Evolutionary conservation across 2,329 filamentous ascomycete species (phyloP).

Genomic region (Monosporascus sp.): DNA sequence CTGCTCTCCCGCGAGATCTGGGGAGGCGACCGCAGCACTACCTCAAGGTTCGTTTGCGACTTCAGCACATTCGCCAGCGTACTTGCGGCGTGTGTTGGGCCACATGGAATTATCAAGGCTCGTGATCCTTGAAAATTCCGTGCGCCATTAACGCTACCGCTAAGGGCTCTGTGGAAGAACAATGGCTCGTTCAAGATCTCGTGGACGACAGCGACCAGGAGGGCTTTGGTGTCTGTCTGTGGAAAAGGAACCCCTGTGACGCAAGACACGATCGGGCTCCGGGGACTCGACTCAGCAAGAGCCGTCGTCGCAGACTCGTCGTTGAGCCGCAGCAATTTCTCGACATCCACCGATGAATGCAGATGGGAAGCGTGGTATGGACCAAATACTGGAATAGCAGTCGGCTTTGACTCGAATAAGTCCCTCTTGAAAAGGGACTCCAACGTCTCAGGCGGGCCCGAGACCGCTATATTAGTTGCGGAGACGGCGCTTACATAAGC

Average conservation of each 20-base stretch:
- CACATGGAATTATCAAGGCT: conserved; percentile 43
- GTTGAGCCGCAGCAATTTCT: conserved; percentile 39
- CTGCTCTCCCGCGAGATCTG: conserved; percentile 29
- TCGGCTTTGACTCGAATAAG: conserved; percentile 35
- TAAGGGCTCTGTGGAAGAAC: conserved; percentile 41
- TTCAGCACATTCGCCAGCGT: conserved; percentile 39
- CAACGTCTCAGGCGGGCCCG: conserved; percentile 47
- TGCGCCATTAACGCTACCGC: conserved; percentile 39
- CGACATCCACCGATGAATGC: conserved; percentile 38
- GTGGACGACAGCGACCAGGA: conserved; percentile 37
- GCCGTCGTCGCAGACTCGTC: conserved; percentile 32
- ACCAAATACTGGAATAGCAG: conserved; percentile 48
- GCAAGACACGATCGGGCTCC: conserved; percentile 46
- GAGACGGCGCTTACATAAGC: conserved; percentile 51
- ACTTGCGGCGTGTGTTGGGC: conserved; percentile 43
- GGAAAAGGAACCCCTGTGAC: conserved; percentile 38
- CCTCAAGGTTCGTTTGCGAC: conserved; percentile 35
- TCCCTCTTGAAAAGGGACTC: conserved; percentile 35
- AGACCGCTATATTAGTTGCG: conserved; percentile 44
- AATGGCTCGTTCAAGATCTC: conserved; percentile 47
- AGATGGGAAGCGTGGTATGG: conserved; percentile 53
- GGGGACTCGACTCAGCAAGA: conserved; percentile 37
- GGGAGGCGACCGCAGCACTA: conserved; percentile 34
- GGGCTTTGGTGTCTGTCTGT: conserved; percentile 33
- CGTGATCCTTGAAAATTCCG: conserved; percentile 32